These are phyloP conservation scores for Oemleria cerasiformis DNA, from an alignment of 306 rosid species.

Conservation along the genomic window DNA sequence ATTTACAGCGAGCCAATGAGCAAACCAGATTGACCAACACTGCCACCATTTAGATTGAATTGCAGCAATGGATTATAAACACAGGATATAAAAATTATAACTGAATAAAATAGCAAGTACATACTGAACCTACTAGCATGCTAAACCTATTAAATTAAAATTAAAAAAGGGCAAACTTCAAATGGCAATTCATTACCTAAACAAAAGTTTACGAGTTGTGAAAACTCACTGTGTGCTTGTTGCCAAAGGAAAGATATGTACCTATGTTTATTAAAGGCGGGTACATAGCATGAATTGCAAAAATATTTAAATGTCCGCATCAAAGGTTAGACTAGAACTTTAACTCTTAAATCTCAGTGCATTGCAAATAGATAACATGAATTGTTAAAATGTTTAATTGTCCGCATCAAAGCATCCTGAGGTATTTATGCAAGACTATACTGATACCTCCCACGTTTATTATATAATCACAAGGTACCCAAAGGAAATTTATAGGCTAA, in stretches of 20 bases:
- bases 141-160: too few species aligned
- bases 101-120: neutral
- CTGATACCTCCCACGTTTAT: neutral
- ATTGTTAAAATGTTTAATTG: neutral
- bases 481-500: neutral
- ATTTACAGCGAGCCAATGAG: neutral
- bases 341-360: conserved; percentile 16
- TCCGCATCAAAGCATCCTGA: conserved; percentile 12
- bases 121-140: neutral
- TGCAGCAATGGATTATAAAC: neutral
- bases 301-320: too few species aligned
- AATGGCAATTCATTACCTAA: too few species aligned
- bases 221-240: too few species aligned
- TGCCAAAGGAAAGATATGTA: too few species aligned
- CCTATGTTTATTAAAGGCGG: too few species aligned
- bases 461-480: too few species aligned
- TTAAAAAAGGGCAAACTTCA: too few species aligned
- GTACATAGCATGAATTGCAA: too few species aligned
- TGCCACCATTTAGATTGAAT: neutral
- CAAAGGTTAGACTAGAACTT: neutral
- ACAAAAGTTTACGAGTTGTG: too few species aligned
- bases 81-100: neutral
- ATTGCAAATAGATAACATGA: conserved; percentile 8
- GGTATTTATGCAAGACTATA: neutral
- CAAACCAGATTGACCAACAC: neutral